Evolutionary conservation across 768 basidiomycete genomes (phyloP).

Genomic region (Suillus hirtellus): DNA sequence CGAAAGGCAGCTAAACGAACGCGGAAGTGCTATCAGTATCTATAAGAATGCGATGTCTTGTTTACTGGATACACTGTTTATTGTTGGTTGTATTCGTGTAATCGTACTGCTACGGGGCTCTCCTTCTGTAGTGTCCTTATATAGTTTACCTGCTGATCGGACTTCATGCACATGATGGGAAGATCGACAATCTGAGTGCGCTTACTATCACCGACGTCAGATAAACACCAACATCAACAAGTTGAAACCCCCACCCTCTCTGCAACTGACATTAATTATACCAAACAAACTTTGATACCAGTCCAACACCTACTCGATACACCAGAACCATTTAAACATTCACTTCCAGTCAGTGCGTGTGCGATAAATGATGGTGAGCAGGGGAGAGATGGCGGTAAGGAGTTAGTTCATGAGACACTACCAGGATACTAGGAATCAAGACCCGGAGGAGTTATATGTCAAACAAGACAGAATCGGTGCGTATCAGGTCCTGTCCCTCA

Average conservation of each 20-base stretch:
- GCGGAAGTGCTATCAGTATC: neutral
- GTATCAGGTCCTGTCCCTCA: conserved; percentile 23
- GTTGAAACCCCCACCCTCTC: neutral
- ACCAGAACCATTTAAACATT: conserved; percentile 2
- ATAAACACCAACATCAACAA: neutral
- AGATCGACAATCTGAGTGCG: neutral
- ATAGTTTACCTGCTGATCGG: neutral
- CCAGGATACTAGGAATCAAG: conserved; percentile 71
- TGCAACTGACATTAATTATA: conserved; percentile 1
- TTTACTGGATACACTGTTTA: neutral
- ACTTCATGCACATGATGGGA: neutral
- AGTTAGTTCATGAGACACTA: conserved; percentile 21
- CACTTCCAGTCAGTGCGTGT: neutral
- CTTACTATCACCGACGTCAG: neutral
- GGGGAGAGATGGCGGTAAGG: conserved; percentile 1
- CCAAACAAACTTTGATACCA: conserved; percentile 4
- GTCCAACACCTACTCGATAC: conserved; percentile 1
- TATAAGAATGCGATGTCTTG: neutral
- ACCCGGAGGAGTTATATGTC: conserved; percentile 97
- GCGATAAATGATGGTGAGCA: conserved; percentile 14
- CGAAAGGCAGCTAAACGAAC: neutral
- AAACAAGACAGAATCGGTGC: conserved; percentile 96
- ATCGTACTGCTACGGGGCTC: neutral
- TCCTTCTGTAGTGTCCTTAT: neutral
- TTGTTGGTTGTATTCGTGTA: neutral